Evolutionary conservation across 352 stramenopile genomes (phyloP), one percentile per base, ranked within the genome.

Genomic region (Thalassiosira oceanica): DNA sequence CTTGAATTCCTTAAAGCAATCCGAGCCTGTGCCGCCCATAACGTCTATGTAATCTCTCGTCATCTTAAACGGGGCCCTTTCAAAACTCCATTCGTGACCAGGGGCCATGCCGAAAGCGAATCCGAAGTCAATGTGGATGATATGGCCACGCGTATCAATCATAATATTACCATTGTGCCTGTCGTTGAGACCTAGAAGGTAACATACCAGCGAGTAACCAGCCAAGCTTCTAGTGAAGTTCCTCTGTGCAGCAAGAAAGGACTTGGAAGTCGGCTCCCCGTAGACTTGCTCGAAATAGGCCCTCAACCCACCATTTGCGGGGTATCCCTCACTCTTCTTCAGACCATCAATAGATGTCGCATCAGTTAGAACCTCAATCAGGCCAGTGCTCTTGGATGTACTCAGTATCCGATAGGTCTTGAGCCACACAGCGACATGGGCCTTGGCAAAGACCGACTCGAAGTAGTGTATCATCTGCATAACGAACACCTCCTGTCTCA

Each of bases 401-500:
- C 94, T 92, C 36, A 99, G 95, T 60, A 99, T 99, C 18, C 94
- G 87, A 68, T 99, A 99, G 8, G 91, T 91, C 60, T 95, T 91
- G 41, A 48, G 10, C 41, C 94, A 99, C 43, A 98, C 85, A 1
- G 95, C 93, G 1, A 92, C 60, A 48, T 73, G 73, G 36, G 81
- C 81, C 51, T 86, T 71, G 55, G 94, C 88, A 78, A 98, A 99
- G 51, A 98, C 98, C 73, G 98, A 93, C 27, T 95, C 89, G 54
- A 97, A 98, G 54, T 98, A 94, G 35, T 96, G 89, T 71, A 99
- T 98, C 5, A 99, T 80, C 74, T 99, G 95, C 63, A 98, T 90
- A 10, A 96, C 96, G 80, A 98, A 99, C n/a, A 97, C 94, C 78
- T 99, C 96, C 80, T 99, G 97, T 3, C 96, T 88, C 54, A 99